phyloP scores from a whole-genome alignment of 2,329 filamentous ascomycete genomes.

The Dothiorella sarmentorum region DNA sequence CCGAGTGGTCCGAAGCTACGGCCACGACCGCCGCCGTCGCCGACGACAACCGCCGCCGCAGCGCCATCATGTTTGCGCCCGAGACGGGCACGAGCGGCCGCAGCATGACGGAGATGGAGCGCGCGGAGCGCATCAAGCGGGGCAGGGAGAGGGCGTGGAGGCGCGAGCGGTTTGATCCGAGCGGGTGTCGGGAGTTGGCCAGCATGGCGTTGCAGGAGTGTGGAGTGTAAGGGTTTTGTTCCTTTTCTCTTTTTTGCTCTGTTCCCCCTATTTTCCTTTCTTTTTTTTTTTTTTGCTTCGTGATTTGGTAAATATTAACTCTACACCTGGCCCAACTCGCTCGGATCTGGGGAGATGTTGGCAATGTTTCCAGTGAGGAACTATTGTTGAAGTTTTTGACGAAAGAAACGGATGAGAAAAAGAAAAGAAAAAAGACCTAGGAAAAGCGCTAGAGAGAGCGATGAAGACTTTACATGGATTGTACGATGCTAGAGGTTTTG shows the following conservation, averaged over 20 bases:
- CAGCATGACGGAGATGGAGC: constrained; percentile 8
- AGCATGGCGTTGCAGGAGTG: constrained; percentile 14
- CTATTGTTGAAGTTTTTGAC: too few species aligned
- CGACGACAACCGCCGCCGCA: background rate
- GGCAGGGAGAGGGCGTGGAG: constrained; percentile 12
- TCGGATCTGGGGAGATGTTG: too few species aligned
- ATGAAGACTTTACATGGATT: too few species aligned
- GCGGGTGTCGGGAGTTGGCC: constrained; percentile 14
- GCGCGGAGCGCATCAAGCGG: background rate
- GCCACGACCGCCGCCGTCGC: background rate
- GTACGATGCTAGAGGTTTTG: too few species aligned
- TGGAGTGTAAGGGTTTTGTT: background rate
- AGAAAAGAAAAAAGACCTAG: too few species aligned
- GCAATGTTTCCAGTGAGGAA: too few species aligned
- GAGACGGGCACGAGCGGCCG: background rate
- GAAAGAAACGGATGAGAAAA: too few species aligned
- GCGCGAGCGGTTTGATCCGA: constrained; percentile 16
- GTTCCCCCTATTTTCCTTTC: background rate
- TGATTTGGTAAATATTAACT: too few species aligned
- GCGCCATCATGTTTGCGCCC: background rate
- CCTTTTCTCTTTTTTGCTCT: background rate
- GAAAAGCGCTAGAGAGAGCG: too few species aligned
- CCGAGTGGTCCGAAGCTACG: background rate
- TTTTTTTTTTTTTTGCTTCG: too few species aligned
- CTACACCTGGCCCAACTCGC: too few species aligned